phyloP scores from a whole-genome alignment of 192 early-diverging fungal species.

The Glomus cerebriforme region DNA sequence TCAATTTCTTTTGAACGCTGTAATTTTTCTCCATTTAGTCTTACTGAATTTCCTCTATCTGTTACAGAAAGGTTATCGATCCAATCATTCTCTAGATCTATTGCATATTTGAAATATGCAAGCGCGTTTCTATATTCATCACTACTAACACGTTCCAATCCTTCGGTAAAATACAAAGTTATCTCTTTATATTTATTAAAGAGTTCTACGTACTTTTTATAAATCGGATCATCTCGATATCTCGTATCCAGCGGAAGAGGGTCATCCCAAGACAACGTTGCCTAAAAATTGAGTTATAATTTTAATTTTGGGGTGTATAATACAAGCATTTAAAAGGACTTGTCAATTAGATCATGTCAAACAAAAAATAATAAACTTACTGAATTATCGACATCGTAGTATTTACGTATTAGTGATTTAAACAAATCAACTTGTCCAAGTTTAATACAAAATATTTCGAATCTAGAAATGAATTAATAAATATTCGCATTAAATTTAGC shows the following conservation, averaged over 20 bases:
- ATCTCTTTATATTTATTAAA: neutral
- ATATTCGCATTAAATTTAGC: neutral
- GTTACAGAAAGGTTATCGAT: neutral
- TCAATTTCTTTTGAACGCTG: neutral
- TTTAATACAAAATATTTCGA: neutral
- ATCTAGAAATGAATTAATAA: neutral
- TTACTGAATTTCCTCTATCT: neutral
- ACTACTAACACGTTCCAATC: neutral
- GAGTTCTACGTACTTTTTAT: neutral
- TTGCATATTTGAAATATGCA: neutral
- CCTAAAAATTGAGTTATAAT: neutral
- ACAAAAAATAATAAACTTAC: neutral
- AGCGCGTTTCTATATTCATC: neutral
- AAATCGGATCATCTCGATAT: neutral
- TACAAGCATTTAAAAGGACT: neutral
- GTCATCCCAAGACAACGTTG: neutral
- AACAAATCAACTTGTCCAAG: neutral
- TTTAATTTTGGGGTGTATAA: neutral
- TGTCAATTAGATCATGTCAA: neutral
- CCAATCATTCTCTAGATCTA: neutral
- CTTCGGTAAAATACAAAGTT: neutral
- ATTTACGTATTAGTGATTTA: neutral
- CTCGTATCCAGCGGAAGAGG: neutral
- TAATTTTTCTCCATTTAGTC: neutral
- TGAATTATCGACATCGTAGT: neutral